Conservation (phyloP, 176 grass and related monocot genomes). For the Ananas comosus region DNA sequence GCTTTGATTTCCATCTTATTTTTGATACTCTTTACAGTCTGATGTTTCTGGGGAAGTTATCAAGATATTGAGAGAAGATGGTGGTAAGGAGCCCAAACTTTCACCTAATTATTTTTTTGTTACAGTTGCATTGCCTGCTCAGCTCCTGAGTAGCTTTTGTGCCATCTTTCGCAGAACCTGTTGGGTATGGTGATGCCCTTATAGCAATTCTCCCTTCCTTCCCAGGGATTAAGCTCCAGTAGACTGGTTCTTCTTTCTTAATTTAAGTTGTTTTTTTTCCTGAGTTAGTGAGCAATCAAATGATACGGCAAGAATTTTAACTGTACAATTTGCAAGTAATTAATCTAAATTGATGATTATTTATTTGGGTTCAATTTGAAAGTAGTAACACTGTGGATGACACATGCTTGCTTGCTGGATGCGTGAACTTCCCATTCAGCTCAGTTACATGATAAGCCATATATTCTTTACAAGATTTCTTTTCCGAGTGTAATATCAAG, state of each 20-base stretch:
- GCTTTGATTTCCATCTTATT: neutral
- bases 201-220: slow-evolving; percentile 18
- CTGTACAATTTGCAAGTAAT: neutral
- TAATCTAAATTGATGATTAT: no score
- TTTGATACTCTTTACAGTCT: slow-evolving; percentile 4
- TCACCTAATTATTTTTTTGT: neutral
- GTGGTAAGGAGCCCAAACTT: slow-evolving; percentile 1
- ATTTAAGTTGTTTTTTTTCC: neutral
- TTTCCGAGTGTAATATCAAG: no score
- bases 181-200: slow-evolving; percentile 19
- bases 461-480: no score
- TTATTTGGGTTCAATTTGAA: no score
- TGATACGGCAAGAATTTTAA: neutral
- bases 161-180: slow-evolving; percentile 6
- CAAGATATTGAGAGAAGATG: slow-evolving; percentile 23
- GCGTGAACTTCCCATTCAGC: no score
- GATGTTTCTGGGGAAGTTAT: slow-evolving; percentile 18
- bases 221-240: slow-evolving; percentile 16
- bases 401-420: no score
- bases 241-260: neutral
- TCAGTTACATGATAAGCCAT: no score
- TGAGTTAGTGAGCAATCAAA: no score
- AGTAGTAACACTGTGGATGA: no score
- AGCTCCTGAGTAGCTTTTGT: neutral
- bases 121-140: neutral